A percentile compares a stretch with the other conserved stretches of the same genome.
Conservation (phyloP, 108 stramenopile genomes). For the Licmophora abbreviata region DNA sequence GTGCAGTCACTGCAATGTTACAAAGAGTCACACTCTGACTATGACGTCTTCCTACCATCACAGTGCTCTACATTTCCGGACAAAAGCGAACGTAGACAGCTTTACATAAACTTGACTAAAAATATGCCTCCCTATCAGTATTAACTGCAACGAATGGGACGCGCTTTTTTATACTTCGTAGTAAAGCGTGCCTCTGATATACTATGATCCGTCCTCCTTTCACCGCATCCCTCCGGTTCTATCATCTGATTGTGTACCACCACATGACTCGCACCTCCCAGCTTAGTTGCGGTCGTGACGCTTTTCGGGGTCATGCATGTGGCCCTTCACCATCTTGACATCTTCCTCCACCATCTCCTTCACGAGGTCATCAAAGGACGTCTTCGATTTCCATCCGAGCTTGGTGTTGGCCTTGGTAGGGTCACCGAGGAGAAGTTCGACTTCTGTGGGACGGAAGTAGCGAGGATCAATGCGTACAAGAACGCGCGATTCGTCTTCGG, state of each 20-base stretch:
- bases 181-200: no score
- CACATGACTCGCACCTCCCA: no score
- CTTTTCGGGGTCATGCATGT: conserved; percentile 36
- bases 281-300: conserved; percentile 15
- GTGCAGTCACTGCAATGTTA: background rate
- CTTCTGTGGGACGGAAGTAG: conserved; percentile 99
- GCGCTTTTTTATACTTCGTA: no score
- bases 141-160: no score
- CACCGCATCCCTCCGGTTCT: no score
- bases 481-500: conserved; percentile 65
- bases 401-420: conserved; percentile 90
- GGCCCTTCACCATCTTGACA: conserved; percentile 76
- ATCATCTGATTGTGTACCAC: no score
- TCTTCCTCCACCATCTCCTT: conserved; percentile 95
- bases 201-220: no score
- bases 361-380: conserved; percentile 80
- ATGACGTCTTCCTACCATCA: background rate
- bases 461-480: conserved; percentile 90
- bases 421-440: conserved; percentile 94
- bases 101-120: no score
- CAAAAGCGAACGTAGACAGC: conserved; percentile 44
- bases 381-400: conserved; percentile 85
- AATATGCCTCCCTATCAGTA: no score
- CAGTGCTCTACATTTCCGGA: conserved; percentile 68
- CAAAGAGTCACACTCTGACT: background rate